Evolutionary conservation across 768 basidiomycete species (phyloP), one percentile per base, ranked within the genome.

Genomic region (Tulasnella sp.): DNA sequence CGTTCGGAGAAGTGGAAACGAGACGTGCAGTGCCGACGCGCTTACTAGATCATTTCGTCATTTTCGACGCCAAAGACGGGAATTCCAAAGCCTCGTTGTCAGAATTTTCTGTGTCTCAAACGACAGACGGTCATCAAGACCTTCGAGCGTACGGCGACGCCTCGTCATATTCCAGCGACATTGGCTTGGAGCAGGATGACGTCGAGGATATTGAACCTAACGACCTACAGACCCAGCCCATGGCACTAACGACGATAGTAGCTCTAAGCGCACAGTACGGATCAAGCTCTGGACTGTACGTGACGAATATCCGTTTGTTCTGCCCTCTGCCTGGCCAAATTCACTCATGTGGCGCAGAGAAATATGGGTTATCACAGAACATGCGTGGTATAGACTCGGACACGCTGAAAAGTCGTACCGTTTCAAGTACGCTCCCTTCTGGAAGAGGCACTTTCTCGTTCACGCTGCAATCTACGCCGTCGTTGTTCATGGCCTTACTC

Each of bases 381-480:
- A 70, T 29, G 76, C 76, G 26, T 70, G 70, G 76, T 77, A 77
- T 35, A 39, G 69, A 70, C 76, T 77, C 37, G 76, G 69, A 70
- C 40, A 18, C 37, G 61, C 76, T 26, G 70, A 61, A 16, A 70
- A 20, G 26, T 39, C 37, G 23, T 77, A 77, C 67, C 40, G 40
- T 15, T 44, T 70, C n/a, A 44, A 77, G 40, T 70, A 77, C 40
- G 61, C 32, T 18, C n/a, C 76, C 16, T 77, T 77, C 32, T 74
- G 73, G 73, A 74, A 74, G 35, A 23, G 51, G 15, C 73, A 57
- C 18, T 46, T 46, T 23, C 51, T 48, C 44, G 48, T 74, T 9
- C 73, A 74, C 29, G n/a, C 51, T 29, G 42, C 73, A 16, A 42
- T 57, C 18, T 51, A 51, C 32, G 73, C 42, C 20, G 20, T 57